A percentile compares a stretch with the other conserved stretches of the same genome.
Evolutionary conservation across 106 monocot species (phyloP).

Genomic region (Apostasia shenzhenica): DNA sequence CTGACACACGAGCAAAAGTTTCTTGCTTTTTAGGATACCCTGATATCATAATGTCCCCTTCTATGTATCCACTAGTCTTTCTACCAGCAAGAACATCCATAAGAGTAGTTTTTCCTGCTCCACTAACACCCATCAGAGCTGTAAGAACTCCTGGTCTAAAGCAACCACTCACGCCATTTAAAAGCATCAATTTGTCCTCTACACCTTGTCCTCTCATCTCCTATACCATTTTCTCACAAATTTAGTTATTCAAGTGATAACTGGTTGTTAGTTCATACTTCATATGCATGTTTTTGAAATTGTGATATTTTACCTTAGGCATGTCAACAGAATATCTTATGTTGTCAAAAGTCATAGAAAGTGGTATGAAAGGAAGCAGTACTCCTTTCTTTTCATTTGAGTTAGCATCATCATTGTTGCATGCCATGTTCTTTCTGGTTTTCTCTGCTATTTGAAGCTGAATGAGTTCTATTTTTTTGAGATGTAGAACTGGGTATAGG

Average conservation of each 20-base stretch:
- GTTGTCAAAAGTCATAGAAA: conserved; percentile 14
- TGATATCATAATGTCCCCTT: conserved; percentile 23
- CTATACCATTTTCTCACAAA: conserved; percentile 1
- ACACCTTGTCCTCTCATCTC: conserved; percentile 24
- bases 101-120: conserved; percentile 34
- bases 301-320: conserved; percentile 10
- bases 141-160: conserved; percentile 33
- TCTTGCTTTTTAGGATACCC: conserved; percentile 34
- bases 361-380: conserved; percentile 20
- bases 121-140: conserved; percentile 32
- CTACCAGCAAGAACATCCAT: conserved; percentile 31
- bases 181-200: conserved; percentile 17
- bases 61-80: conserved; percentile 31
- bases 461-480: no score
- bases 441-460: no score
- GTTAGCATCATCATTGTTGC: no score
- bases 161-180: conserved; percentile 28
- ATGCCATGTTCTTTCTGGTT: no score
- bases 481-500: no score
- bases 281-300: background rate
- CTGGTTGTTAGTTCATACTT: background rate
- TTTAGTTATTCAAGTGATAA: background rate
- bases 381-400: conserved; percentile 9
- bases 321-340: conserved; percentile 29
- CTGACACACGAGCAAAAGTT: conserved; percentile 35